Conservation (phyloP, 2,329 filamentous ascomycete species). For the Aspergillus fructus region DNA sequence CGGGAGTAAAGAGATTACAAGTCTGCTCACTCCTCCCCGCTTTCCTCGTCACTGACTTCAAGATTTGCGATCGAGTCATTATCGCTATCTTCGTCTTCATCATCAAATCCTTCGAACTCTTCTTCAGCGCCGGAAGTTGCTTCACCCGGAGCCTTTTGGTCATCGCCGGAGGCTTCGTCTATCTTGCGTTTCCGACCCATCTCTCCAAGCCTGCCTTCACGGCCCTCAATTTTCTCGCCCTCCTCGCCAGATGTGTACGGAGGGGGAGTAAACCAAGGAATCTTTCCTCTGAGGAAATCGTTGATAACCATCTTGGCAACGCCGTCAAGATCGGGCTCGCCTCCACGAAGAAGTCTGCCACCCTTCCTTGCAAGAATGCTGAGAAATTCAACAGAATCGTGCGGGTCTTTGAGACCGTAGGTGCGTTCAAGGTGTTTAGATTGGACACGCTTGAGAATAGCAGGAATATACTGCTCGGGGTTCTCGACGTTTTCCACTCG, state of each 20-base stretch:
- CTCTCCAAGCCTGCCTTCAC: constrained; percentile 77
- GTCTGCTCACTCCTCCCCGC: constrained; percentile 39
- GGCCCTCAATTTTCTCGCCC: constrained; percentile 60
- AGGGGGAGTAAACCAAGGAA: constrained; percentile 91
- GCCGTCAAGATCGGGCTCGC: constrained; percentile 92
- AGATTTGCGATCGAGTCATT: constrained; percentile 45
- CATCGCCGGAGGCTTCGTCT: constrained; percentile 49
- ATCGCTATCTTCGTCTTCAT: constrained; percentile 44
- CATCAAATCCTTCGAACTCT: constrained; percentile 38
- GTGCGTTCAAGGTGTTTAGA: constrained; percentile 86
- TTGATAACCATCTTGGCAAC: constrained; percentile 97
- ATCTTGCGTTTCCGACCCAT: constrained; percentile 78
- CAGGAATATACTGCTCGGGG: constrained; percentile 91
- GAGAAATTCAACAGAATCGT: constrained; percentile 75
- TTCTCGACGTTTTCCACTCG: constrained; percentile 95
- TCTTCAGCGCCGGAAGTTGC: constrained; percentile 35
- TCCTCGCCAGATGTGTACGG: constrained; percentile 58
- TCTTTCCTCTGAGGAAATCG: constrained; percentile 91
- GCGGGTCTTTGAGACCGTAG: constrained; percentile 81
- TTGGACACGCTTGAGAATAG: constrained; percentile 77
- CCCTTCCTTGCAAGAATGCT: constrained; percentile 84
- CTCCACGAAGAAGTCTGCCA: constrained; percentile 81
- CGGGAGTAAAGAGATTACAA: not conserved
- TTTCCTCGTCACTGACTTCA: constrained; percentile 43
- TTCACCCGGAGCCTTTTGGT: constrained; percentile 29